phyloP scores from a whole-genome alignment of 768 basidiomycete genomes.

The Mrakia hoshinonis region DNA sequence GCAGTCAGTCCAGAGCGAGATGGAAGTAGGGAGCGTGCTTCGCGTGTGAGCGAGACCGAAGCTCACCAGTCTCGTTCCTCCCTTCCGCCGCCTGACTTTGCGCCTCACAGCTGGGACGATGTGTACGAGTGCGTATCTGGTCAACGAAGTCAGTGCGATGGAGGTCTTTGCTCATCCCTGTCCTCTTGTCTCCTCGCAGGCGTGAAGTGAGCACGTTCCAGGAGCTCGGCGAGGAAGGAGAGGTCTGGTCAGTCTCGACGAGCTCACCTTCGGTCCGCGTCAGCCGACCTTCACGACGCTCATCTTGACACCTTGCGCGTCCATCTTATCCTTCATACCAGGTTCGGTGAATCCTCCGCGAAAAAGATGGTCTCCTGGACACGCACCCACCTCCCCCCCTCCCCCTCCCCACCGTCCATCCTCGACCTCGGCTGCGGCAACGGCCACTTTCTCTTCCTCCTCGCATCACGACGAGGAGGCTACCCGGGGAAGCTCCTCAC shows the following conservation, averaged over 20 bases:
- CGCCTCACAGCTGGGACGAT: slow-evolving; percentile 17
- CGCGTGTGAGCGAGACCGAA: no score
- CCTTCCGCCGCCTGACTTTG: not conserved
- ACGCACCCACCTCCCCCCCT: slow-evolving; percentile 36
- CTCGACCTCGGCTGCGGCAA: slow-evolving; percentile 44
- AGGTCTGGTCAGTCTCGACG: slow-evolving; percentile 41
- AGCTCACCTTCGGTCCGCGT: no score
- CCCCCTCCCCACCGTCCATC: slow-evolving; percentile 33
- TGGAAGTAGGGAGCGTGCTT: not conserved
- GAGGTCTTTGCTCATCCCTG: not conserved
- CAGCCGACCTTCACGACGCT: no score
- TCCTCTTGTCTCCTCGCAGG: not conserved
- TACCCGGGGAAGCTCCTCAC: slow-evolving; percentile 35
- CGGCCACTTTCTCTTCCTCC: slow-evolving; percentile 40
- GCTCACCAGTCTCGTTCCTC: not conserved
- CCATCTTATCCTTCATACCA: slow-evolving; percentile 24
- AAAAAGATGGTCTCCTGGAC: slow-evolving; percentile 45
- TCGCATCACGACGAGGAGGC: slow-evolving; percentile 31
- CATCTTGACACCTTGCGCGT: no score
- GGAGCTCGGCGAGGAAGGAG: slow-evolving; percentile 45
- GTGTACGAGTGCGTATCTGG: slow-evolving; percentile 21
- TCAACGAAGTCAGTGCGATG: not conserved
- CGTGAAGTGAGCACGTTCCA: slow-evolving; percentile 21
- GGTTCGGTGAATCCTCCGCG: slow-evolving; percentile 44
- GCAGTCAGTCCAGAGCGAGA: slow-evolving; percentile 11